Evolutionary conservation across 352 stramenopile genomes (phyloP), one percentile per base, ranked within the genome.

Genomic region (Globisporangium carolinianum): DNA sequence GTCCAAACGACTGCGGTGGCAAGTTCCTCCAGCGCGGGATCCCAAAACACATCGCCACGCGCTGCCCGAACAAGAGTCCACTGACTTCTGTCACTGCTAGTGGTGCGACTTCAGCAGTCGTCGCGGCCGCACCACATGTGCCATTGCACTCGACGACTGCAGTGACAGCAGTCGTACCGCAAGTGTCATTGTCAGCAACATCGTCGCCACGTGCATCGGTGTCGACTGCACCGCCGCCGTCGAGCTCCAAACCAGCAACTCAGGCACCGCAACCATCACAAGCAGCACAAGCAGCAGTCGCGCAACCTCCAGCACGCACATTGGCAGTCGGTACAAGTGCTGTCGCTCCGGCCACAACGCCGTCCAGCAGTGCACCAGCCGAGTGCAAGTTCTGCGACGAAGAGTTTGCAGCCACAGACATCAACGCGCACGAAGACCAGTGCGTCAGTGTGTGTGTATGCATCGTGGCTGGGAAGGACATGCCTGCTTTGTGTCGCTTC

Each of bases 331-430:
- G 15, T 8, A 4, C 14, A 8, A 9, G 43, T 37, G 3, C 12
- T 38, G 5, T 15, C 38, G 35, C 50, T 48, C 41, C 47, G 52
- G 4, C 42, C 37, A 11, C 46, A 17, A 17, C 15, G 24, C 55
- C 10, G 12, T 12, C 53, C 2, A 47, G 43, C 10, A 49, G 35
- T 55, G 24, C 17, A 2, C 48, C 46, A 49, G 48, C 60, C 4
- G 78, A 89, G 52, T 93, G 83, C 66, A 89, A 89, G 45, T 91
- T 91, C 49, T 93, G 83, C 49, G 80, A 93, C 42, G 79, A 93
- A 57, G 78, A 86, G 51, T 86, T 89, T 36, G 45, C 72, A 0
- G 39, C 59, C 0, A 62, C 39, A 18, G 73, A 76, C n/a, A 81
- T 91, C 46, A 71, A 90, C 7, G 61, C 53, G 0, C 83, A 93